A percentile compares a stretch with the other conserved stretches of the same genome.
Evolutionary conservation across 1,284 basidiomycete genomes (phyloP).

Genomic region (Marasmius oreades): DNA sequence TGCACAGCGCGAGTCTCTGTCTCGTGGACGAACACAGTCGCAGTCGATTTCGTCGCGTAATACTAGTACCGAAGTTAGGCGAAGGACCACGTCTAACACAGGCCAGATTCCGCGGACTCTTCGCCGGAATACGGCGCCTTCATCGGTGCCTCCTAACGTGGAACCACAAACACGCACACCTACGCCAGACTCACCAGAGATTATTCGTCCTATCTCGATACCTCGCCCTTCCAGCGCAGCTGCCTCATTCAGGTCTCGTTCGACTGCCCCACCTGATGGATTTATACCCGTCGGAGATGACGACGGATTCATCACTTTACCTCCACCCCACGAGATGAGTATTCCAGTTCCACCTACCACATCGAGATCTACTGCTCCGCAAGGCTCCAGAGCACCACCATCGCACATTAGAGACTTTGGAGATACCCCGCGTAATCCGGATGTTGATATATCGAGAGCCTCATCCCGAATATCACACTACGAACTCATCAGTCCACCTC

Average conservation of each 20-base stretch:
- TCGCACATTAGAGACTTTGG: neutral
- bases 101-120: neutral
- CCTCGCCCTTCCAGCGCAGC: neutral
- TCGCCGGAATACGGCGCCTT: neutral
- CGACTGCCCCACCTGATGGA: constrained; percentile 6
- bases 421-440: neutral
- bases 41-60: constrained; percentile 4
- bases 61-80: neutral
- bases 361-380: neutral
- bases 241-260: constrained; percentile 4
- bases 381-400: neutral
- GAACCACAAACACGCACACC: too few relatives aligned
- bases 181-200: constrained; percentile 7
- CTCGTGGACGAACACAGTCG: constrained; percentile 5
- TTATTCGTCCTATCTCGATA: constrained; percentile 9
- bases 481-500: neutral
- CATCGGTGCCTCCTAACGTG: neutral
- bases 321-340: constrained; percentile 9
- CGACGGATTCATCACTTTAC: constrained; percentile 6
- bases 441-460: neutral
- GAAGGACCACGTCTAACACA: neutral
- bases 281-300: constrained; percentile 6
- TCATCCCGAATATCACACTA: neutral
- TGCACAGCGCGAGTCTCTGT: neutral
- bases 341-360: neutral